Evolutionary conservation across 352 stramenopile species (phyloP).

Genomic region (Phytophthora europaea): DNA sequence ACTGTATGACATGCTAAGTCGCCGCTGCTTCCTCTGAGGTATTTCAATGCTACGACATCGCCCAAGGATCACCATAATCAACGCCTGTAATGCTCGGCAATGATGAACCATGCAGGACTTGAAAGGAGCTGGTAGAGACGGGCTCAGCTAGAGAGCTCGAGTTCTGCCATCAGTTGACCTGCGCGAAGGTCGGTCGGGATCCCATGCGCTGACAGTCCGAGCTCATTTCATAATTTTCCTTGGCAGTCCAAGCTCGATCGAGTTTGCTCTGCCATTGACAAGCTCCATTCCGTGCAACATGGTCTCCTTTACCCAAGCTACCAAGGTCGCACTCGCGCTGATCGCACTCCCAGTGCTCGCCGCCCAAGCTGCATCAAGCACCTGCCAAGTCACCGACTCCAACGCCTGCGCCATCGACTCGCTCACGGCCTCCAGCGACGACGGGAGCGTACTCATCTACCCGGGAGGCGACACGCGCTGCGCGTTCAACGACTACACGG

Average conservation of each 20-base stretch:
- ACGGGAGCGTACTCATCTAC: conserved; percentile 48
- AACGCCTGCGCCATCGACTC: conserved; percentile 33
- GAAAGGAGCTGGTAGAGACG: conserved; percentile 18
- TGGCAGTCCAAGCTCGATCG: background rate
- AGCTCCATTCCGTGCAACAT: conserved; percentile 1
- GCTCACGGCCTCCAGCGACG: conserved; percentile 27
- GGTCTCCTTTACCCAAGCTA: conserved; percentile 3
- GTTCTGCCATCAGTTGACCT: background rate
- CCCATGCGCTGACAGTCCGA: background rate
- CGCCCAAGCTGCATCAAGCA: conserved; percentile 4
- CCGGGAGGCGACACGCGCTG: conserved; percentile 51
- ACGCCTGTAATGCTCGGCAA: background rate
- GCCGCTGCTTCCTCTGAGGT: background rate
- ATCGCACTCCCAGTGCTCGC: background rate
- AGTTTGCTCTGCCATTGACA: conserved; percentile 5
- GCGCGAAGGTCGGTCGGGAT: background rate
- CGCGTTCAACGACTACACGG: conserved; percentile 50
- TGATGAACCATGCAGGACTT: background rate
- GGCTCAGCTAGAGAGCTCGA: conserved; percentile 16
- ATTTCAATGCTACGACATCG: conserved; percentile 8
- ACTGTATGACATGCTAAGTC: background rate
- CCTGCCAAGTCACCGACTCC: conserved; percentile 28
- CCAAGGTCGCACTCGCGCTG: conserved; percentile 9
- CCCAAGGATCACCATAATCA: conserved; percentile 4
- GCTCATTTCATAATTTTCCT: conserved; percentile 21